Percentiles rank a stretch among this genome's conserved stretches.
Conservation (phyloP, 768 basidiomycete species). For the Lanmaoa rubissima region DNA sequence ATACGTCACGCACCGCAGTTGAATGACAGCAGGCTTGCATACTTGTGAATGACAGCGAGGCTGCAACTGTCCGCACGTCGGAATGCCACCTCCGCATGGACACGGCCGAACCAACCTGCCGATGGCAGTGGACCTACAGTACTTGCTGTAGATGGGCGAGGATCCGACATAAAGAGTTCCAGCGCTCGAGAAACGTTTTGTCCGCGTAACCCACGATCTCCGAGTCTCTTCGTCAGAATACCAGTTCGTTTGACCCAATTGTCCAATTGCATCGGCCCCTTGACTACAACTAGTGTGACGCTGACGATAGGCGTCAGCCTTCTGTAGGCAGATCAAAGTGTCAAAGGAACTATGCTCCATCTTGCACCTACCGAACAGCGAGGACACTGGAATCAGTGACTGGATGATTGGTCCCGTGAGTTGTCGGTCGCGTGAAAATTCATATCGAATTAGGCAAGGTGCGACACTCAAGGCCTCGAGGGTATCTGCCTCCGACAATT, state of each 20-base stretch:
- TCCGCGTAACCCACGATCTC: neutral
- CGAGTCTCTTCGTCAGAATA: neutral
- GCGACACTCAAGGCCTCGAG: neutral
- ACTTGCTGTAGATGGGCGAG: neutral
- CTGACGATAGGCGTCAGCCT: too few relatives aligned
- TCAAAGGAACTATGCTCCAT: too few relatives aligned
- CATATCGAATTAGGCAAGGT: slow-evolving; percentile 3
- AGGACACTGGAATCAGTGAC: neutral
- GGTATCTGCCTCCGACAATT: neutral
- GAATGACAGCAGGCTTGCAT: neutral
- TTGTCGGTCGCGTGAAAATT: slow-evolving; percentile 8
- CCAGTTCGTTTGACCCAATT: neutral
- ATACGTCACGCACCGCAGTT: slow-evolving; percentile 2
- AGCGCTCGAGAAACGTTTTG: neutral
- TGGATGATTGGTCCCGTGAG: neutral
- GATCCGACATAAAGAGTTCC: neutral
- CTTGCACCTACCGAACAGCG: too few relatives aligned
- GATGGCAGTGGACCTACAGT: neutral
- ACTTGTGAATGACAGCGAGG: neutral
- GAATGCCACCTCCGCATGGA: neutral
- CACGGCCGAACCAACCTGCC: neutral
- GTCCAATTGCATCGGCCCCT: neutral
- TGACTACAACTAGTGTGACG: neutral
- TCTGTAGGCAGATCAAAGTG: too few relatives aligned
- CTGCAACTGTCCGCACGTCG: neutral